Base-by-base conservation (phyloP, 495 filamentous ascomycete species). In the Articulospora tetracladia region DNA sequence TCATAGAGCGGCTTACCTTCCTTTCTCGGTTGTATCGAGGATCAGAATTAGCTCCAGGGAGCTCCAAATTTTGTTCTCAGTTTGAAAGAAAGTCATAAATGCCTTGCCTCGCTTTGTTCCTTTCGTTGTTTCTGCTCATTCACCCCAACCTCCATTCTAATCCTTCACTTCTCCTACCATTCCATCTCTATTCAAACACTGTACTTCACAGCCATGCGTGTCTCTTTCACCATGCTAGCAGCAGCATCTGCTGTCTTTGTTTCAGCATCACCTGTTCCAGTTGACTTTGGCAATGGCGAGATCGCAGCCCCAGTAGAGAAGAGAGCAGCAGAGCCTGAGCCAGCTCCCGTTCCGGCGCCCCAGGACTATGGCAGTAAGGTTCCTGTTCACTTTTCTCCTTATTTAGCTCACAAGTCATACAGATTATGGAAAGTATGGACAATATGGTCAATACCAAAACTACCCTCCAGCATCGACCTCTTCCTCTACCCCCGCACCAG, bases 281-380 rank as follows among this genome's bases (percentile, higher is more conserved):
- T 30, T 27, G 63, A 65, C 36, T 65, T 61, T 58, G 62, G 62
- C 23, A 59, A 55, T 20, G 10, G n/a, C n/a, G n/a, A n/a, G n/a
- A n/a, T n/a, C n/a, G n/a, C n/a, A n/a, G n/a, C n/a, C n/a, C n/a
- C n/a, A n/a, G n/a, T n/a, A n/a, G 10, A 39, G 10, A 39, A 39
- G n/a, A 39, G 34, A 39, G 34, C 10, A 39, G 34, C 34, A 39
- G 34, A 10, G 10, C 34, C 34, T 39, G 34, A 39, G 34, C 34
- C 34, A 39, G 34, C 34, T 10, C 34, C 34, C 10, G 34, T 10
- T 10, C 10, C 34, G 10, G 34, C 34, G 10, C 34, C 34, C n/a
- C 10, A 10, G n/a, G 34, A 39, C 34, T 44, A 44, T n/a, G 39
- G 25, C 4, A 28, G 48, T 51, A 51, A 51, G 48, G 12, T 51